Evolutionary conservation across 225 moss, liverwort and hornwort species (phyloP).

Genomic region (Marchantia paleacea): DNA sequence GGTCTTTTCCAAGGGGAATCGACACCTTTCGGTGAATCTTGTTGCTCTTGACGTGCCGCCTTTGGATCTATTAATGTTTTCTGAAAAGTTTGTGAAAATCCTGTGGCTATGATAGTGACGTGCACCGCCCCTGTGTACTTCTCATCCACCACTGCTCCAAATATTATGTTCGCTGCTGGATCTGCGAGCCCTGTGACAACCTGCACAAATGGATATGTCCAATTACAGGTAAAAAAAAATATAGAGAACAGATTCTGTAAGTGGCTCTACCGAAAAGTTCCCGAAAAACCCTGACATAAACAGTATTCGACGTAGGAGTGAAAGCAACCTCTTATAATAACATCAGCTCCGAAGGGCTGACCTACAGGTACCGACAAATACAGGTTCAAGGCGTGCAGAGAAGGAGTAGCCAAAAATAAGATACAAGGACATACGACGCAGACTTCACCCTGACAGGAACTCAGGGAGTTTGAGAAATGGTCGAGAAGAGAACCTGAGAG

Average conservation of each 20-base stretch:
- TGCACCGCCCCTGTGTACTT: slow-evolving; percentile 72
- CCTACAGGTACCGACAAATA: too few relatives aligned
- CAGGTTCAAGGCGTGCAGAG: not conserved
- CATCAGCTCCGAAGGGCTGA: not conserved
- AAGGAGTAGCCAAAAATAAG: not conserved
- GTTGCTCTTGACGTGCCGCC: slow-evolving; percentile 51
- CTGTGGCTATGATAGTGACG: slow-evolving; percentile 86
- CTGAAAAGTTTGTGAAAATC: slow-evolving; percentile 85
- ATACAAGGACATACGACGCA: not conserved
- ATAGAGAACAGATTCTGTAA: not conserved
- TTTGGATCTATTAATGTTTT: slow-evolving; percentile 74
- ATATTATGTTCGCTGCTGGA: slow-evolving; percentile 79
- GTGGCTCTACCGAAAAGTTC: not conserved
- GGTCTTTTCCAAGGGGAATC: slow-evolving; percentile 70
- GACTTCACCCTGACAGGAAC: not conserved
- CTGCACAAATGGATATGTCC: slow-evolving; percentile 27
- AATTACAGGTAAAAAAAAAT: not conserved
- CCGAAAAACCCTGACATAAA: not conserved
- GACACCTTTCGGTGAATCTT: slow-evolving; percentile 47
- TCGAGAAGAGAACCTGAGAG: slow-evolving; percentile 52
- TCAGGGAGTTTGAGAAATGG: not conserved
- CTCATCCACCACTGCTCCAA: slow-evolving; percentile 69
- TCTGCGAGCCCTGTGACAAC: slow-evolving; percentile 78
- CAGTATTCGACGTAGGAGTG: not conserved
- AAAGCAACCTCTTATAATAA: not conserved